phyloP scores from a whole-genome alignment of 2,329 filamentous ascomycete genomes.

The Claviceps arundinis region DNA sequence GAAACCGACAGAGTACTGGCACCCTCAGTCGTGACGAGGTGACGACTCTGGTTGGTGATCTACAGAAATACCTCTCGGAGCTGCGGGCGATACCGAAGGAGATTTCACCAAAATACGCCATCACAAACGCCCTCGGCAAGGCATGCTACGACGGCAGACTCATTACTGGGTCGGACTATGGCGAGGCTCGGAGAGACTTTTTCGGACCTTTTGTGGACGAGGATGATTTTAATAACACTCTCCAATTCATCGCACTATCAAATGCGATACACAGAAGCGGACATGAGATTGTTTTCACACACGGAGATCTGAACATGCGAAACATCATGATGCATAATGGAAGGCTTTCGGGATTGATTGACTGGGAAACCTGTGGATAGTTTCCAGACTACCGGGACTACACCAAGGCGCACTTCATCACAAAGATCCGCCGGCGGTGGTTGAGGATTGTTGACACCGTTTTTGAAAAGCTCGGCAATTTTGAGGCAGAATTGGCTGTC shows the following conservation, averaged over 20 bases:
- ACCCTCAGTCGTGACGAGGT: too few species aligned
- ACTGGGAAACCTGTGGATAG: too few species aligned
- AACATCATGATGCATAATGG: conserved; percentile 13
- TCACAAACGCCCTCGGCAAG: background rate
- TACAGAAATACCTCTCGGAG: background rate
- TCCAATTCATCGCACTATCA: background rate
- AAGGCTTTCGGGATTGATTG: too few species aligned
- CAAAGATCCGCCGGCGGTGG: too few species aligned
- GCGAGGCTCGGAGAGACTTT: conserved; percentile 1
- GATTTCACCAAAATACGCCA: conserved; percentile 1
- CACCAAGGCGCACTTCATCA: too few species aligned
- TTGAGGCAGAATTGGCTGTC: too few species aligned
- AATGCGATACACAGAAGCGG: background rate
- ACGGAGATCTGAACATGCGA: conserved; percentile 19
- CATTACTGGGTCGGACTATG: background rate
- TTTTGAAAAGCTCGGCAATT: too few species aligned
- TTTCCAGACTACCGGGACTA: too few species aligned
- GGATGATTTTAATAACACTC: conserved; percentile 7
- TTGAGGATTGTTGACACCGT: too few species aligned
- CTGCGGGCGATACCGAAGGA: conserved; percentile 3
- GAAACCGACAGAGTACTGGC: too few species aligned
- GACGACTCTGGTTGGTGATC: background rate
- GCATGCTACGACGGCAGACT: conserved; percentile 3
- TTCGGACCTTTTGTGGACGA: conserved; percentile 6
- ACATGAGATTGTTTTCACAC: conserved; percentile 26